Evolutionary conservation across 2,329 filamentous ascomycete species (phyloP), one percentile per base, ranked within the genome.

Genomic region (Aspergillus sp.): DNA sequence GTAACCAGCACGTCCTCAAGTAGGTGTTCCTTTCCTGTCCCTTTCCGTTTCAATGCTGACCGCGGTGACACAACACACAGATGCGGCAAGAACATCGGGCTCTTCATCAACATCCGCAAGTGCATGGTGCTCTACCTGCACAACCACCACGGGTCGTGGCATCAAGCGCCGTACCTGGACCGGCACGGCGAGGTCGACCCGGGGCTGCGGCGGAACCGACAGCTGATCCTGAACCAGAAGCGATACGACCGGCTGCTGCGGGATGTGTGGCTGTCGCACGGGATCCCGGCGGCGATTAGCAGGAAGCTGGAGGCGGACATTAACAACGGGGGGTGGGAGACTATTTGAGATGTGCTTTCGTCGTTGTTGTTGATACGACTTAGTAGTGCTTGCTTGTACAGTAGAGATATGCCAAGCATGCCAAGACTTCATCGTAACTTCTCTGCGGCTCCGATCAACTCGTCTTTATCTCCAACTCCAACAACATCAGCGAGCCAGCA

Each of bases 291-390:
- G 45, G 78, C 86, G 29, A 94, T 98, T 54, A 84, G 82, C 43
- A 72, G 91, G 44, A 89, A 86, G 60, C 62, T 98, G 44, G 91
- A 98, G 66, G 82, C 85, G 10, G 91, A 98, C 58, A 86, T 95
- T 27, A 98, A 98, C 55, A 95, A 86, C 49, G 91, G 91, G 1
- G 91, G 91, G 0, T 98, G 91, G 91, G 91, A 98, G 66, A 95
- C 57, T 35, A 57, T 64, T 13, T 64, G 48, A 32, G 25, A 3
- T 10, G 11, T n/a, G n/a, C n/a, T n/a, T n/a, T n/a, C n/a, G n/a
- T n/a, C n/a, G n/a, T n/a, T n/a, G n/a, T n/a, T n/a, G n/a, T n/a
- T n/a, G n/a, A n/a, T n/a, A n/a, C n/a, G n/a, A n/a, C n/a, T n/a
- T n/a, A n/a, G n/a, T n/a, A n/a, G n/a, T n/a, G n/a, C n/a, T n/a